A percentile compares a stretch with the other conserved stretches of the same genome.
Conservation (phyloP, 345 rosid species). For the Boechera retrofracta region DNA sequence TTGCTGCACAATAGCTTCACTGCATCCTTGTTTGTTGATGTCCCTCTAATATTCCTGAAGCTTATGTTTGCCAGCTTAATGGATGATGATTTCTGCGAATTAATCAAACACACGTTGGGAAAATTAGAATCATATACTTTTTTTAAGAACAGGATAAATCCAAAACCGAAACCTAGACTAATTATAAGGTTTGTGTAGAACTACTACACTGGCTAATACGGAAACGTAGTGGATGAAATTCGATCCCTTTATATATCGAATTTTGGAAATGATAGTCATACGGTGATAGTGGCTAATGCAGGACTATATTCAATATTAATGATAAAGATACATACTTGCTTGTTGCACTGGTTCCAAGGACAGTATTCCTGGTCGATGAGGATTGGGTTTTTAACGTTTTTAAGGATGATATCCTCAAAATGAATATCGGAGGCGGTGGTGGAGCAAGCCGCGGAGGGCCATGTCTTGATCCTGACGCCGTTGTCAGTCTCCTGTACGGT, state of each 20-base stretch:
- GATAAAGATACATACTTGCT: constrained; percentile 25
- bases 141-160: neutral
- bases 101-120: neutral
- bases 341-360: constrained; percentile 44
- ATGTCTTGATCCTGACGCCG: constrained; percentile 65
- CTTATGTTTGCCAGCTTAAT: constrained; percentile 53
- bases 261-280: neutral
- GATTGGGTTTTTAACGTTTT: constrained; percentile 47
- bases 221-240: neutral
- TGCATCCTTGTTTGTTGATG: constrained; percentile 48
- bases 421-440: constrained; percentile 41
- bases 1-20: constrained; percentile 61
- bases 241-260: neutral
- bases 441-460: constrained; percentile 50
- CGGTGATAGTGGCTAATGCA: neutral
- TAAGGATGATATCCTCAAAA: constrained; percentile 44
- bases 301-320: neutral
- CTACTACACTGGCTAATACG: neutral
- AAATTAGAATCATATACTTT: neutral
- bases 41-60: constrained; percentile 60
- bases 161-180: neutral
- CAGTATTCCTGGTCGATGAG: constrained; percentile 57
- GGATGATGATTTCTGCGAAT: constrained; percentile 48
- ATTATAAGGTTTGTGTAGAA: neutral
- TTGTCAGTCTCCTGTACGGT: constrained; percentile 46